Conservation (phyloP, 2,329 filamentous ascomycete genomes). For the Graphiopsis chlorocephala region DNA sequence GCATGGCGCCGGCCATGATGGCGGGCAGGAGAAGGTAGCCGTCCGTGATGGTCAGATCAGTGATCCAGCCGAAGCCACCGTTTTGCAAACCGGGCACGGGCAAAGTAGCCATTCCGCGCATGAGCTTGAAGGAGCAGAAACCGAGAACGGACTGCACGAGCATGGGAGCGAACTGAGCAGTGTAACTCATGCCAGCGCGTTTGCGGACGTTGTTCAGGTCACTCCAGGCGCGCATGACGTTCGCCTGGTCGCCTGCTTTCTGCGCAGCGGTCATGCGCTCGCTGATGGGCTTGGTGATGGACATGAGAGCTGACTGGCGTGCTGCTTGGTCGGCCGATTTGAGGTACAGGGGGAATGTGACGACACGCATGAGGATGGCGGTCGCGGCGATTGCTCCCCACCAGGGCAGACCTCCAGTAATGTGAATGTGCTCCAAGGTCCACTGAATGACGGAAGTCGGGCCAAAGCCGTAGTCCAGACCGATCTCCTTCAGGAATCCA, state of each 20-base stretch:
- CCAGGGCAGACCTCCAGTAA: slow-evolving; percentile 76
- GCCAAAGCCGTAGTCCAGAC: slow-evolving; percentile 84
- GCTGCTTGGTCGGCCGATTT: slow-evolving; percentile 61
- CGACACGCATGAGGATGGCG: slow-evolving; percentile 62
- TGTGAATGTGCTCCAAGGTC: slow-evolving; percentile 76
- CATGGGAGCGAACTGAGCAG: slow-evolving; percentile 55
- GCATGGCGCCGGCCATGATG: slow-evolving; percentile 34
- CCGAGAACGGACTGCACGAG: slow-evolving; percentile 66
- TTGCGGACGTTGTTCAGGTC: slow-evolving; percentile 54
- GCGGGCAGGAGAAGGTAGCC: slow-evolving; percentile 73
- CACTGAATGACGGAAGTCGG: slow-evolving; percentile 72
- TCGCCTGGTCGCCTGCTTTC: slow-evolving; percentile 46
- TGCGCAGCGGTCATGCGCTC: slow-evolving; percentile 51
- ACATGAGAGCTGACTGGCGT: slow-evolving; percentile 60
- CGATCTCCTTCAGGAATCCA: slow-evolving; percentile 78
- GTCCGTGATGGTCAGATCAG: slow-evolving; percentile 71
- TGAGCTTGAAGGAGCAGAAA: slow-evolving; percentile 75
- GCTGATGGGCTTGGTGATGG: slow-evolving; percentile 55
- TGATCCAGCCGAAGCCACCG: slow-evolving; percentile 74
- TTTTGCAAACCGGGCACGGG: slow-evolving; percentile 76
- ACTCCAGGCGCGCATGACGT: slow-evolving; percentile 45
- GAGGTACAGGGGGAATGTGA: slow-evolving; percentile 65
- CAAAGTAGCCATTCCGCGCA: slow-evolving; percentile 70
- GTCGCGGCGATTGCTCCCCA: slow-evolving; percentile 69
- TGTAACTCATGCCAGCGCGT: slow-evolving; percentile 53